Evolutionary conservation across 352 stramenopile genomes (phyloP).

Genomic region (Pythium pyrilobum): DNA sequence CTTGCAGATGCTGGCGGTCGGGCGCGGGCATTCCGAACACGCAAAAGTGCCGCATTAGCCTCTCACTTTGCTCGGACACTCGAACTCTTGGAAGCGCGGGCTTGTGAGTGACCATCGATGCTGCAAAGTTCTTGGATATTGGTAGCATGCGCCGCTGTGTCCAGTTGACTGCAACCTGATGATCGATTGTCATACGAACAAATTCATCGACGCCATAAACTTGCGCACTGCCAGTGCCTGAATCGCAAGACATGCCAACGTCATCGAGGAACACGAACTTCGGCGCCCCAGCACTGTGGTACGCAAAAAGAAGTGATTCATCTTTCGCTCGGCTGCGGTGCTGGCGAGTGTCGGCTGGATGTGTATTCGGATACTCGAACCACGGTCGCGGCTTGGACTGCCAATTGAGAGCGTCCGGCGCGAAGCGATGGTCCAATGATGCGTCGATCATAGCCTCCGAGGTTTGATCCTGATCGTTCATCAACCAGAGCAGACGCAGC

Average conservation of each 20-base stretch:
- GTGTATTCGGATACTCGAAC: conserved; percentile 22
- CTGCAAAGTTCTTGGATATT: conserved; percentile 36
- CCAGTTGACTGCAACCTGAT: conserved; percentile 32
- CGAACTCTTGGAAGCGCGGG: neutral
- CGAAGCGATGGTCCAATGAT: conserved; percentile 35
- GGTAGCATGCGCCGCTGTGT: conserved; percentile 20
- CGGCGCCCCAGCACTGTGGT: conserved; percentile 10
- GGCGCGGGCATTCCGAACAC: conserved; percentile 38
- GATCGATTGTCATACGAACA: conserved; percentile 42
- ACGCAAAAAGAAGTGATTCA: conserved; percentile 35
- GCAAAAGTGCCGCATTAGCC: conserved; percentile 45
- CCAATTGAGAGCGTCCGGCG: conserved; percentile 45
- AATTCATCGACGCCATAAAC: conserved; percentile 28
- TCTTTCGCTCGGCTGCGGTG: conserved; percentile 22
- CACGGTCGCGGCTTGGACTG: conserved; percentile 30
- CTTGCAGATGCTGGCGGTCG: conserved; percentile 38
- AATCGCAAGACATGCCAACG: conserved; percentile 10
- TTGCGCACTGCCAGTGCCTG: neutral
- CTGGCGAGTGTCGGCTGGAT: neutral
- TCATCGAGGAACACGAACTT: conserved; percentile 60
- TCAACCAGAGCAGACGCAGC: conserved; percentile 28
- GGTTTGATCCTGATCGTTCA: conserved; percentile 33
- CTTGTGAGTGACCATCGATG: conserved; percentile 25
- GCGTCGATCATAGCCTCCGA: conserved; percentile 41
- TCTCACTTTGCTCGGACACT: neutral